A percentile compares a stretch with the other conserved stretches of the same genome.
phyloP scores from a whole-genome alignment of 2,329 filamentous ascomycete species.

The Diaporthe caulivora region DNA sequence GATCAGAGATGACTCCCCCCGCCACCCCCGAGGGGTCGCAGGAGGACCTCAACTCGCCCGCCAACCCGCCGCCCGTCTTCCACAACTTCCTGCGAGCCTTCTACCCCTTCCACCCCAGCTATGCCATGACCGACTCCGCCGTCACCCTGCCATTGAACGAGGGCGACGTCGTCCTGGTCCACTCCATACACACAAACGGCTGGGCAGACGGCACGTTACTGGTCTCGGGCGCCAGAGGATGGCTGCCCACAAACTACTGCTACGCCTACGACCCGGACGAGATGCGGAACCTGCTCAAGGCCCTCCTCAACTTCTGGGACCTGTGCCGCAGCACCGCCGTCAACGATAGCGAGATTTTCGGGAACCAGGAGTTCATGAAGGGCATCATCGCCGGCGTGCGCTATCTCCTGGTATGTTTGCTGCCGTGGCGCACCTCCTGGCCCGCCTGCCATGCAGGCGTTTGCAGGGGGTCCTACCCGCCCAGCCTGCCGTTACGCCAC shows the following conservation, averaged over 20 bases:
- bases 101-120: constrained; percentile 88
- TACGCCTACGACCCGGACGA: constrained; percentile 92
- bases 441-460: neutral
- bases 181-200: constrained; percentile 97
- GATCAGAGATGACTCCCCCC: constrained; percentile 81
- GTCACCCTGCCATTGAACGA: constrained; percentile 90
- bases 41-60: constrained; percentile 65
- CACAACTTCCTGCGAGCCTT: constrained; percentile 96
- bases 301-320: constrained; percentile 93
- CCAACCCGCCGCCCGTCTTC: constrained; percentile 74
- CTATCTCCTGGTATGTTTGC: constrained; percentile 84
- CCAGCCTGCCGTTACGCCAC: constrained; percentile 26
- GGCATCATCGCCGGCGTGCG: constrained; percentile 94
- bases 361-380: constrained; percentile 93
- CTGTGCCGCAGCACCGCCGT: constrained; percentile 82
- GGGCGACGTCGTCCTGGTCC: constrained; percentile 92
- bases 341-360: constrained; percentile 82
- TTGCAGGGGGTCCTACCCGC: neutral
- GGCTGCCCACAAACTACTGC: constrained; percentile 98
- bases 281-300: constrained; percentile 86
- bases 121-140: constrained; percentile 82
- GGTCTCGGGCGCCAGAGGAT: constrained; percentile 87
- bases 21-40: constrained; percentile 78
- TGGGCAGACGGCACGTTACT: constrained; percentile 97
- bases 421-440: constrained; percentile 14